These are phyloP conservation scores for Fulvia fulva DNA, from an alignment of 2,329 filamentous ascomycete genomes.

Conservation along the genomic window DNA sequence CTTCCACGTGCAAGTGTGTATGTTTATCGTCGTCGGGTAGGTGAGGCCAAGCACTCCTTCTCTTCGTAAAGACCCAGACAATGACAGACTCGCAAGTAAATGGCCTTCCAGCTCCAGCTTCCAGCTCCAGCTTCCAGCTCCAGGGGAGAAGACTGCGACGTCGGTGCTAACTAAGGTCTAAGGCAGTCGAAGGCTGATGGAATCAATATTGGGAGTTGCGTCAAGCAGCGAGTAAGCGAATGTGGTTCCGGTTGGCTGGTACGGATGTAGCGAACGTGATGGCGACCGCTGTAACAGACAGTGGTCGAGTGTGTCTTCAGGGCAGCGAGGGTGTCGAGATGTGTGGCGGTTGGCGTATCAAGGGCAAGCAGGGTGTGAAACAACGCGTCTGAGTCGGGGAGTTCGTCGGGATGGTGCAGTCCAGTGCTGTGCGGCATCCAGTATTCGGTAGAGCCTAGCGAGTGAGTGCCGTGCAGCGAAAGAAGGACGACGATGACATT, in stretches of 20 bases:
- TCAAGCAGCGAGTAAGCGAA: conserved; percentile 1
- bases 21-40: neutral
- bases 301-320: neutral
- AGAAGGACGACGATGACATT: neutral
- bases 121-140: neutral
- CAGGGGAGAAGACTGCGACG: neutral
- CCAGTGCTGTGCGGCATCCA: neutral
- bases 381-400: neutral
- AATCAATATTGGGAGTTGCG: neutral
- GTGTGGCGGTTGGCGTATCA: neutral
- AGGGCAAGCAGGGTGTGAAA: conserved; percentile 1
- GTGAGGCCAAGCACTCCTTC: neutral
- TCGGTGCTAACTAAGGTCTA: neutral
- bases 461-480: neutral
- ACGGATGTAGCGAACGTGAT: neutral
- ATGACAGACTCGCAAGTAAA: neutral
- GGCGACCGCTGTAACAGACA: neutral
- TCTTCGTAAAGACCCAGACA: neutral
- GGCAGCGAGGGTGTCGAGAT: neutral
- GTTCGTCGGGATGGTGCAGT: neutral
- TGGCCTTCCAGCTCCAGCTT: neutral
- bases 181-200: neutral
- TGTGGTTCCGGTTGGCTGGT: neutral
- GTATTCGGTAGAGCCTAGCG: too few species aligned
- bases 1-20: conserved; percentile 1